Percentiles rank a stretch among this genome's conserved stretches.
phyloP scores from a whole-genome alignment of 129 eudicot species.

The carrot (Daucus carota) region DNA sequence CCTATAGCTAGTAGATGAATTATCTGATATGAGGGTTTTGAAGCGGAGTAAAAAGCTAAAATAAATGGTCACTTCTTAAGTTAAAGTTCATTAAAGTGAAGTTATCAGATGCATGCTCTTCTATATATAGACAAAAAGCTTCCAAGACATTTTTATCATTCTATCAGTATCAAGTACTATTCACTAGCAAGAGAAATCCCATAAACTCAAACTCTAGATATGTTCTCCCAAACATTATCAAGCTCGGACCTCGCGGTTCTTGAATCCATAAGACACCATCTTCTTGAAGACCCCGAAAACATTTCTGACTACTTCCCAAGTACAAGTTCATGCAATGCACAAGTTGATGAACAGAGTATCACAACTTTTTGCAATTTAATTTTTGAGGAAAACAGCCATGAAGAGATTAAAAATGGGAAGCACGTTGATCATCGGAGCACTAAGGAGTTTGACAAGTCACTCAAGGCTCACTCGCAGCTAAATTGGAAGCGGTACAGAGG shows the following conservation, averaged over 20 bases:
- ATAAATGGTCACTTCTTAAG: background rate
- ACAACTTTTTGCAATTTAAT: background rate
- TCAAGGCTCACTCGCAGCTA: background rate
- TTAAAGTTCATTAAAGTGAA: background rate
- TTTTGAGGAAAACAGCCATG: background rate
- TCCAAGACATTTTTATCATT: background rate
- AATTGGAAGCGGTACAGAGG: constrained; percentile 27
- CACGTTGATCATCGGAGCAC: background rate
- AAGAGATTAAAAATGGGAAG: background rate
- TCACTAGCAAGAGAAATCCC: background rate
- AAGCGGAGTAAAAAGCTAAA: background rate
- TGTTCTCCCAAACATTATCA: constrained; percentile 1
- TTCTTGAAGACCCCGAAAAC: constrained; percentile 7
- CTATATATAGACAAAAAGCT: constrained; percentile 7
- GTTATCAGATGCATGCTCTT: background rate
- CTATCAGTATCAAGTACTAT: no score
- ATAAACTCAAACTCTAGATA: background rate
- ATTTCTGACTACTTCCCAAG: background rate
- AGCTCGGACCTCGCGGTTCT: constrained; percentile 3
- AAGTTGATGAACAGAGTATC: background rate
- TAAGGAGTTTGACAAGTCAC: background rate
- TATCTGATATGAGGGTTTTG: background rate
- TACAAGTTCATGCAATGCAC: background rate
- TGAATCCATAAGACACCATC: constrained; percentile 12
- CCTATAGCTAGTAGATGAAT: background rate